Evolutionary conservation across 2,329 filamentous ascomycete species (phyloP).

Genomic region (Pseudocercospora crystallina): DNA sequence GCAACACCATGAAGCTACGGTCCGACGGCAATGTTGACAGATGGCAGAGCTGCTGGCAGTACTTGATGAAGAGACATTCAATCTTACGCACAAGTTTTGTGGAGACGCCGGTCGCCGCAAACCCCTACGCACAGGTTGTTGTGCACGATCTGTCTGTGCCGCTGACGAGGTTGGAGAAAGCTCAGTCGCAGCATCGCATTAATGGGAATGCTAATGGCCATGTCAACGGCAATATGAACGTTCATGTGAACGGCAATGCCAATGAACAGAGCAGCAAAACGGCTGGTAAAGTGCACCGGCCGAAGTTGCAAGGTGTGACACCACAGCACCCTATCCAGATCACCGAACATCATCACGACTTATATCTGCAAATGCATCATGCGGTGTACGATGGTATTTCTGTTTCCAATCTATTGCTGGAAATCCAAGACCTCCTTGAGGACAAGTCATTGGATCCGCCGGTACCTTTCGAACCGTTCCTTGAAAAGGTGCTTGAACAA

Average conservation of each 20-base stretch:
- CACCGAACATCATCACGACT: conserved; percentile 7
- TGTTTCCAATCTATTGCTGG: conserved; percentile 66
- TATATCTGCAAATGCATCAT: conserved; percentile 67
- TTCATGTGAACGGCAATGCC: conserved; percentile 1
- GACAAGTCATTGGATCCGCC: conserved; percentile 50
- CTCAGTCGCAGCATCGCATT: neutral
- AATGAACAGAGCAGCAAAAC: neutral
- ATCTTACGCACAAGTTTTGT: conserved; percentile 78
- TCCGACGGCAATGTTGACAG: conserved; percentile 52
- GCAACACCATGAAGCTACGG: conserved; percentile 68
- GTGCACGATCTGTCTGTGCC: conserved; percentile 49
- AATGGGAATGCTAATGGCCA: conserved; percentile 6
- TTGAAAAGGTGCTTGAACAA: conserved; percentile 57
- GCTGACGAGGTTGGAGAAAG: conserved; percentile 35
- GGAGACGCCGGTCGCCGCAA: conserved; percentile 58
- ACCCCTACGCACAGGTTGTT: conserved; percentile 72
- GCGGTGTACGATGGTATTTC: conserved; percentile 84
- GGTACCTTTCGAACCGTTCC: conserved; percentile 62
- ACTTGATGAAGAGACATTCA: conserved; percentile 65
- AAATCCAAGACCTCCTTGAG: conserved; percentile 63
- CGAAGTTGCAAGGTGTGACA: conserved; percentile 11
- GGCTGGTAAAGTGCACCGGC: too few species aligned
- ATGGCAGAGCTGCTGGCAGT: conserved; percentile 62
- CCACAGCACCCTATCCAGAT: conserved; percentile 13
- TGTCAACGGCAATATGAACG: conserved; percentile 3